Base-by-base conservation (phyloP, 345 rosid genomes). In the Acer negundo region DNA sequence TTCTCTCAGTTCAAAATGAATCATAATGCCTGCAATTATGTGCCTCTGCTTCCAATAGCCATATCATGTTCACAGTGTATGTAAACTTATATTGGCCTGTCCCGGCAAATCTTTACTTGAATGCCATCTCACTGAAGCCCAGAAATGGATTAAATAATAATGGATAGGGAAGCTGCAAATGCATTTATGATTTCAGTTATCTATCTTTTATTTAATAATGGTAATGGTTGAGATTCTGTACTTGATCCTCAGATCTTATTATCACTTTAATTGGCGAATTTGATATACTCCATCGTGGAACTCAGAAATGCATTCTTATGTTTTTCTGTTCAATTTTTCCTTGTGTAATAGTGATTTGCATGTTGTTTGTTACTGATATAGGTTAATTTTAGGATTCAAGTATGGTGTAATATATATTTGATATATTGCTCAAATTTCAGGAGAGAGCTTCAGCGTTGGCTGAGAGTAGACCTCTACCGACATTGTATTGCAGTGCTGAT, bases 401-500 rank as follows among this genome's bases (percentile, higher is more conserved):
- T 63, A n/a, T 23, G 69, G 46, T 63, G 22, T 67, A 62, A 19
- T 17, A 49, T 20, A 9, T 9, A 28, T 6, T 17, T 61, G 73
- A 49, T 73, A 69, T 47, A 2, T 72, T 58, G 35, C 47, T 13
- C 38, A 63, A 78, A 81, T 74, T 82, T 23, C 88, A 96, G 99
- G 99, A 94, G 84, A 91, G 75, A 80, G 77, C 82, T 51, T 67
- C 15, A 65, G 97, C 99, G 6, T 20, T 89, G 78, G 83, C 91
- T 4, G 98, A 94, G 79, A 89, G 80, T 77, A 90, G 82, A 82
- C 87, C 97, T 4, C 23, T 81, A 42, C 98, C 99, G 24, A 11
- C 88, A 38, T 80, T 97, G 78, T 89, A 92, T 71, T 80, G 88
- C 90, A 90, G 97, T 81, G 38, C 87, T 0, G 97, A 97, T 53